These are phyloP conservation scores for Backusella australiensis DNA, from an alignment of 192 early-diverging fungal species.

Conservation along the genomic window DNA sequence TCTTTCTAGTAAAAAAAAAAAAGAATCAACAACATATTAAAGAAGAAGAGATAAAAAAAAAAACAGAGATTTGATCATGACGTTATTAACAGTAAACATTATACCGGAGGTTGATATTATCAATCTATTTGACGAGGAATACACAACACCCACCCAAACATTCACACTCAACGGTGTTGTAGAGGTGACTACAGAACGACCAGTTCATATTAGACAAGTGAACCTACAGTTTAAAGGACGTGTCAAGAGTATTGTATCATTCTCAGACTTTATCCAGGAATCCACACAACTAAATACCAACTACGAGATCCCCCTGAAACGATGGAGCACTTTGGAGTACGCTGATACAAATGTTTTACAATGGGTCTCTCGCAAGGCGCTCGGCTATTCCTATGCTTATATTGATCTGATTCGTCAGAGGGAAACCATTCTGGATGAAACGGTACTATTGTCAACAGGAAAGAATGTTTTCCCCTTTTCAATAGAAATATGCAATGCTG, in stretches of 20 bases:
- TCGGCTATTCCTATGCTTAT: not conserved
- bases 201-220: not conserved
- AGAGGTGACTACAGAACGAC: not conserved
- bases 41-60: not conserved
- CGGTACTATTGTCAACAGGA: not conserved
- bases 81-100: not conserved
- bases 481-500: not conserved
- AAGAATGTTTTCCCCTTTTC: not conserved
- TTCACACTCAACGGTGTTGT: not conserved
- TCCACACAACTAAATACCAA: not conserved
- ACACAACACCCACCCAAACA: not conserved
- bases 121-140: not conserved
- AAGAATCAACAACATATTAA: no score
- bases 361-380: not conserved
- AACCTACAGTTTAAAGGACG: constrained; percentile 1
- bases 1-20: no score
- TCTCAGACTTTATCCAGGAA: not conserved
- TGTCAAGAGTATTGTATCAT: not conserved
- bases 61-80: not conserved
- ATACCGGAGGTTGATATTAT: constrained; percentile 13
- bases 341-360: not conserved
- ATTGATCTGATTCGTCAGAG: not conserved
- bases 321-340: not conserved
- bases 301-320: not conserved
- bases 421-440: not conserved